Percentiles rank a stretch among this genome's conserved stretches.
These are phyloP conservation scores for Ramaria rubella DNA, from an alignment of 768 basidiomycete genomes.

Conservation along the genomic window DNA sequence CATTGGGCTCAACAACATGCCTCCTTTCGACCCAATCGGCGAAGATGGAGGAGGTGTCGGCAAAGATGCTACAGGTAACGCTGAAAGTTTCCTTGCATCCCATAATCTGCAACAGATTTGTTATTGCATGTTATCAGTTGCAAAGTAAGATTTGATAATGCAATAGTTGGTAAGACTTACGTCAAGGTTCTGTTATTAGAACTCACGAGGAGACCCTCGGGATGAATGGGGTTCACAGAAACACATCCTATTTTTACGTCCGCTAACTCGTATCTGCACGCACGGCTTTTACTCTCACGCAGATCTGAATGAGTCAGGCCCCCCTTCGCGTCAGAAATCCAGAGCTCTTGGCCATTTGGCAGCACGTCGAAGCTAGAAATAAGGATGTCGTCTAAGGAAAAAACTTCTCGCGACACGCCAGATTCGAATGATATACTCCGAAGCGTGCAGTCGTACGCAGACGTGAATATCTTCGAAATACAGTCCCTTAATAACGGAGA, in stretches of 20 bases:
- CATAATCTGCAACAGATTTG: conserved; percentile 49
- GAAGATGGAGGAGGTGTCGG: conserved; percentile 25
- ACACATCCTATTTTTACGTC: conserved; percentile 72
- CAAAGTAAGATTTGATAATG: background rate
- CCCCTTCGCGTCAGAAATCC: conserved; percentile 71
- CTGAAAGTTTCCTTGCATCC: conserved; percentile 62
- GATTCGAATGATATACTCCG: conserved; percentile 67
- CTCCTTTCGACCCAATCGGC: conserved; percentile 17
- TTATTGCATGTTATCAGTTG: background rate
- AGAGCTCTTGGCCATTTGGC: conserved; percentile 69
- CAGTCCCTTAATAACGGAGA: background rate
- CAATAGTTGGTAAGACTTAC: conserved; percentile 37
- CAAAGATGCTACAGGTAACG: conserved; percentile 18
- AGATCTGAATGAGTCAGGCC: conserved; percentile 73
- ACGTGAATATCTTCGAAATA: conserved; percentile 59
- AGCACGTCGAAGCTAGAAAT: conserved; percentile 67
- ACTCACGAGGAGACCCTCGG: conserved; percentile 62
- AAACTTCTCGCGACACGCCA: conserved; percentile 65
- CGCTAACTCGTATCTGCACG: conserved; percentile 50
- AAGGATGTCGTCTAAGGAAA: conserved; percentile 51
- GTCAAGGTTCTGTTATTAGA: conserved; percentile 68
- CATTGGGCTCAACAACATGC: background rate
- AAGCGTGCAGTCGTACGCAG: conserved; percentile 75
- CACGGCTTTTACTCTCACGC: conserved; percentile 49
- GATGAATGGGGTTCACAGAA: conserved; percentile 68